Evolutionary conservation across 2,329 filamentous ascomycete species (phyloP), one percentile per base, ranked within the genome.

Genomic region (Phialocephala sp.): DNA sequence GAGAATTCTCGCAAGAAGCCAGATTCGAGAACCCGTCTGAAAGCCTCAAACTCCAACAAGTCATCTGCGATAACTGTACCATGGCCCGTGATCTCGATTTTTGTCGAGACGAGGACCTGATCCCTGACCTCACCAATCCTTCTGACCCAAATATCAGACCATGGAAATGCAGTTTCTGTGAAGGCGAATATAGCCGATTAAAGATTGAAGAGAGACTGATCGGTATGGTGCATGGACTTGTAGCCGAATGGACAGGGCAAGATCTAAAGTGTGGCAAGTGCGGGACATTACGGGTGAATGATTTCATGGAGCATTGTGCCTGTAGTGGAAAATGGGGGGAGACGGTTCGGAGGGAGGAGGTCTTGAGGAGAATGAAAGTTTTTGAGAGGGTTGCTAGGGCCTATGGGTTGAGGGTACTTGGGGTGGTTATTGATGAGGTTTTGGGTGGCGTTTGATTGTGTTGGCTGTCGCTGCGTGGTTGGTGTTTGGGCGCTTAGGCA

Each of bases 241-340:
- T 92, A 8, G 85, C 92, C 32, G 88, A 91, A 72, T 99, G 96
- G 94, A 85, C 88, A 68, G 92, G 90, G 39, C 94, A 98, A 80
- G 95, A 99, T 77, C 79, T 98, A 65, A 93, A 93, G 79, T 99
- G 95, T 71, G 66, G 57, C 0, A 83, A 85, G 66, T 91, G 89
- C 77, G 87, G 85, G 37, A 92, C 92, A 72, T 79, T 97, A 45
- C 83, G 93, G 75, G 84, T 92, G 47, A 98, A 97, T 76, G 94
- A 97, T 74, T 96, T 98, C 73, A 93, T 95, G 89, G 94, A 97
- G 77, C 94, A 98, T 78, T 99, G 96, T 79, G 91, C 89, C 12
- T 99, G 95, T 81, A 92, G 92, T 67, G 95, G 95, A 3, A 85
- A 86, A 66, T 99, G 95, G 95, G 85, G 84, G 20, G 87, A 87